These are phyloP conservation scores for Gynandropsis gynandra DNA, from an alignment of 345 rosid species.

Conservation along the genomic window DNA sequence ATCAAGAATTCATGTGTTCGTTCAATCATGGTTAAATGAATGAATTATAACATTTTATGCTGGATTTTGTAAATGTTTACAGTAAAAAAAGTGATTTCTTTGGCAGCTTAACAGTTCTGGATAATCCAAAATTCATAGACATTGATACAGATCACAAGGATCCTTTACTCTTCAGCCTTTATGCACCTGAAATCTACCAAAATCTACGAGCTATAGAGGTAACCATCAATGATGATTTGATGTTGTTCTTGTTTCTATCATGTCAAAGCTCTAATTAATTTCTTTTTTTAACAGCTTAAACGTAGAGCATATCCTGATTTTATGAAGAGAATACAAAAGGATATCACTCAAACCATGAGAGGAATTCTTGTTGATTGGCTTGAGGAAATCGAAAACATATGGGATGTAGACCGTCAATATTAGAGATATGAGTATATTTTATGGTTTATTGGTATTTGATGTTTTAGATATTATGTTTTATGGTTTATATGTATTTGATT, in stretches of 20 bases:
- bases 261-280: slow-evolving; percentile 10
- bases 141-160: slow-evolving; percentile 63
- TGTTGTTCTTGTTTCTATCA: background rate
- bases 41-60: background rate
- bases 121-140: slow-evolving; percentile 38
- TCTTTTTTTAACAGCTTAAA: slow-evolving; percentile 44
- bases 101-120: slow-evolving; percentile 25
- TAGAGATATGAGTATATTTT: no score
- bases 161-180: slow-evolving; percentile 69
- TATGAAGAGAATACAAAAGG: slow-evolving; percentile 72
- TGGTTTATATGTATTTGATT: no score
- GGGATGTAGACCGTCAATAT: no score
- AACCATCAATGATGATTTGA: slow-evolving; percentile 15
- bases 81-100: slow-evolving; percentile 33
- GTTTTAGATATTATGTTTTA: no score
- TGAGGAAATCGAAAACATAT: slow-evolving; percentile 96
- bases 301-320: slow-evolving; percentile 52
- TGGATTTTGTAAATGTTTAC: slow-evolving; percentile 22
- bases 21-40: background rate
- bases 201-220: slow-evolving; percentile 84
- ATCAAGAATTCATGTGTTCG: background rate
- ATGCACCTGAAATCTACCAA: slow-evolving; percentile 65
- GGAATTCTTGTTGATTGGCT: slow-evolving; percentile 97
- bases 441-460: no score
- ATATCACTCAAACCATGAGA: slow-evolving; percentile 78